phyloP scores from a whole-genome alignment of 306 rosid species.

The Canavalia gladiata region DNA sequence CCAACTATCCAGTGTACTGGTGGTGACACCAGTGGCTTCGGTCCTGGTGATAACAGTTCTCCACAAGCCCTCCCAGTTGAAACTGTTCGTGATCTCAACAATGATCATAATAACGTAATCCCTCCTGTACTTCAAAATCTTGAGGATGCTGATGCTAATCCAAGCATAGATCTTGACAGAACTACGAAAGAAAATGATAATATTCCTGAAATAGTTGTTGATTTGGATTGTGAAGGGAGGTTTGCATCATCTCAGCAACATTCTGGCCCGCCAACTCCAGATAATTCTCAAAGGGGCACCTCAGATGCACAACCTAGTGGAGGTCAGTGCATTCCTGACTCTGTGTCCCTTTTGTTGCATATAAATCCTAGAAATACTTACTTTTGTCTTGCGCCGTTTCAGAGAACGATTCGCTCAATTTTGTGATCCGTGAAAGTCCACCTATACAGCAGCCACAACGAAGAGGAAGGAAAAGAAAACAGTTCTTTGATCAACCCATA shows the following conservation, averaged over 20 bases:
- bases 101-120: slow-evolving; percentile 46
- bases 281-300: slow-evolving; percentile 54
- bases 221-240: slow-evolving; percentile 40
- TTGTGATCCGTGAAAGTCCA: slow-evolving; percentile 61
- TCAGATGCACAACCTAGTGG: slow-evolving; percentile 40
- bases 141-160: slow-evolving; percentile 43
- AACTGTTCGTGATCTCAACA: slow-evolving; percentile 49
- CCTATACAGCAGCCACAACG: slow-evolving; percentile 63
- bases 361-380: slow-evolving; percentile 22
- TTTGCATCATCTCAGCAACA: slow-evolving; percentile 48
- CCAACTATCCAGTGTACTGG: slow-evolving; percentile 32
- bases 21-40: not conserved
- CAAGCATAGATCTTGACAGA: slow-evolving; percentile 41
- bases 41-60: slow-evolving; percentile 28
- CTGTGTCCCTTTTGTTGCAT: slow-evolving; percentile 1
- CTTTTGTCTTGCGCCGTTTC: slow-evolving; percentile 38
- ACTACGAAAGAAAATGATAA: slow-evolving; percentile 49
- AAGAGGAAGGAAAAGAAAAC: slow-evolving; percentile 80
- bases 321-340: slow-evolving; percentile 51
- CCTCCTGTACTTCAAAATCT: slow-evolving; percentile 42
- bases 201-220: slow-evolving; percentile 52
- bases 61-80: slow-evolving; percentile 55
- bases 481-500: slow-evolving; percentile 68
- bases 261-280: slow-evolving; percentile 59
- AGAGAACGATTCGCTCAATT: slow-evolving; percentile 45